Base-by-base conservation (phyloP, 202 grass and related monocot species). In the Dendrocalamus latiflorus region DNA sequence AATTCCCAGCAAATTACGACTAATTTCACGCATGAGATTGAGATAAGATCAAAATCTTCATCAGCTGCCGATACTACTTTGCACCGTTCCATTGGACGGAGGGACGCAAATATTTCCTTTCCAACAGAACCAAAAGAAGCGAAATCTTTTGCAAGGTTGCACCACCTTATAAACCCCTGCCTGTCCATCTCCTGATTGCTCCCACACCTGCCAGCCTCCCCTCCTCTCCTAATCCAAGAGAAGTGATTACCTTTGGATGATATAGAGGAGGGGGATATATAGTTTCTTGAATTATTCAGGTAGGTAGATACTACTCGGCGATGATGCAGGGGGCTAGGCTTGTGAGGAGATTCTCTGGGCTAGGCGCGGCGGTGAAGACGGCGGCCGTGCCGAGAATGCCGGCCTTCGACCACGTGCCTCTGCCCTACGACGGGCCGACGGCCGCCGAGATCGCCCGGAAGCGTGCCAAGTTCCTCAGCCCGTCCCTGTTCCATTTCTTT, bases 391-490 rank as follows among this genome's bases (percentile, higher is more conserved):
- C 89, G 56, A 82, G 86, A 76, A 88, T 97, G 87, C 91, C 94
- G 17, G 59, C 67, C 30, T 93, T 93, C 65, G 87, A 91, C 72
- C 86, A 97, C 82, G 81, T 75, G 12, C 94, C 94, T 15, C 85
- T 87, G 38, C 89, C 87, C 1, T 97, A 97, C 61, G 82, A 91
- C 28, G 94, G 94, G 1, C 94, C 91, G 30, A 64, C 65, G 59
- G 85, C 89, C 26, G 81, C 71, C 80, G 91, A 97, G 66, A 97
- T 97, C 87, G 70, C 90, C 36, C 60, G 82, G 62, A 91, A 86
- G 81, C 89, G 94, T 14, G 60, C 84, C 57, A 74, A 97, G 91
- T 97, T 91, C 87, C 94, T 97, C 85, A 97, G 91, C 87, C 94
- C 94, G 70, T 93, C 94, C 11, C 60, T 91, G 5, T 90, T 93